A percentile compares a stretch with the other conserved stretches of the same genome.
Conservation (phyloP, 2,329 filamentous ascomycete species). For the Thyridium curvatum region DNA sequence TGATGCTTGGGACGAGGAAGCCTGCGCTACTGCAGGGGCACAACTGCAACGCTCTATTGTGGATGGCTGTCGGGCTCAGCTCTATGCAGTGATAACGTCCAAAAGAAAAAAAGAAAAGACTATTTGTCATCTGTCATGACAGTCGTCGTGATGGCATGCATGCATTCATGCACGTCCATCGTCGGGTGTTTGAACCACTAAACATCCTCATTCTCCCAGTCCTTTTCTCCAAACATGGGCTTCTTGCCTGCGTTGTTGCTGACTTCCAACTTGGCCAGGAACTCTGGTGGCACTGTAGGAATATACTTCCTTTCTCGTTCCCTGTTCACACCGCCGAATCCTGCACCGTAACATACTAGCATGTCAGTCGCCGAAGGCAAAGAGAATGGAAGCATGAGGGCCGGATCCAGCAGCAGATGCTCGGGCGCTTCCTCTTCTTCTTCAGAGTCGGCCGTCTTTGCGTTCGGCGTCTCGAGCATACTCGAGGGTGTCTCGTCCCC, state of each 20-base stretch:
- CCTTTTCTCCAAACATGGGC: slow-evolving; percentile 56
- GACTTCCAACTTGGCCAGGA: slow-evolving; percentile 77
- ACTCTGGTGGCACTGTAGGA: slow-evolving; percentile 89
- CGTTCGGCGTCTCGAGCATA: slow-evolving; percentile 25
- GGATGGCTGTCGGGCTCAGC: no score
- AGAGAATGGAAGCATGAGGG: slow-evolving; percentile 90
- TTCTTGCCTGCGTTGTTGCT: slow-evolving; percentile 34
- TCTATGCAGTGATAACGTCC: no score
- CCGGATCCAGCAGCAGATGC: slow-evolving; percentile 77
- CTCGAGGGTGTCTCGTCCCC: slow-evolving; percentile 22
- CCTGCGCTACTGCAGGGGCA: slow-evolving; percentile 2
- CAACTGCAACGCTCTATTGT: no score
- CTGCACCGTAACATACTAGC: slow-evolving; percentile 90
- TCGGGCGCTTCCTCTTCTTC: slow-evolving; percentile 66
- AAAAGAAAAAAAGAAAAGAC: no score
- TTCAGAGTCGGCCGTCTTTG: slow-evolving; percentile 32
- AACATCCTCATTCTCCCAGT: slow-evolving; percentile 62
- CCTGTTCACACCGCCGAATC: slow-evolving; percentile 85
- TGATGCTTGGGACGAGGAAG: not conserved
- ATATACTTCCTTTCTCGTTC: slow-evolving; percentile 94
- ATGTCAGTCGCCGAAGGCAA: slow-evolving; percentile 95
- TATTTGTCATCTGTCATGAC: no score
- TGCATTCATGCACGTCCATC: no score
- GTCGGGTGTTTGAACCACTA: no score
- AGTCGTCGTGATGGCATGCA: no score